phyloP scores from a whole-genome alignment of 2,329 filamentous ascomycete species.

The Alternaria hordeiaustralica region DNA sequence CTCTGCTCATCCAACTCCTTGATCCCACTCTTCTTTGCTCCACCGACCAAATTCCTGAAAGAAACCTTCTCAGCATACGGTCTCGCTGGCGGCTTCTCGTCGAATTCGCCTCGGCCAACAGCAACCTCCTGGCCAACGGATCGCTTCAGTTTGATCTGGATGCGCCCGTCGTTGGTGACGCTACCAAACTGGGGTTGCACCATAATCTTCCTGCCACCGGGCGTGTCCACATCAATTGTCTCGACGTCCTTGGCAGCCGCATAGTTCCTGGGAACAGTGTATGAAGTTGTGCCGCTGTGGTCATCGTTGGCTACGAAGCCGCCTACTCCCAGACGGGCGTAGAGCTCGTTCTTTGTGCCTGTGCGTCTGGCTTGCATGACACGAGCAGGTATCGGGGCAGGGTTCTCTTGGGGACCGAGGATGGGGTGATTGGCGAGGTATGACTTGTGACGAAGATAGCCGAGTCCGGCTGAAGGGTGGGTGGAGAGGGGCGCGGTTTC shows the following conservation, averaged over 20 bases:
- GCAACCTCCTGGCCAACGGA: conserved; percentile 27
- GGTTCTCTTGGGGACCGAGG: conserved; percentile 63
- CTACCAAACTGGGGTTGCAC: conserved; percentile 55
- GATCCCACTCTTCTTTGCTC: conserved; percentile 18
- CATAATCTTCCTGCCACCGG: conserved; percentile 61
- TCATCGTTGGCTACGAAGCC: conserved; percentile 53
- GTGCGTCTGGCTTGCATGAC: conserved; percentile 55
- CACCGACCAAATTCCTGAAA: conserved; percentile 12
- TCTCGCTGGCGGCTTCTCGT: conserved; percentile 32
- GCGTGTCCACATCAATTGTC: conserved; percentile 50
- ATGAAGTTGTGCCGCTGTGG: conserved; percentile 37
- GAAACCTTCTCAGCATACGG: conserved; percentile 12
- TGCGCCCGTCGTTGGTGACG: conserved; percentile 39
- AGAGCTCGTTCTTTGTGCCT: conserved; percentile 18
- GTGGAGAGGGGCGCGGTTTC: conserved; percentile 60
- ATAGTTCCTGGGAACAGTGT: neutral
- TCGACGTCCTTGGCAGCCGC: conserved; percentile 29
- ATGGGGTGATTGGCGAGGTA: conserved; percentile 65
- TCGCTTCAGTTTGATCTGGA: conserved; percentile 36
- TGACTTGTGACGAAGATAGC: conserved; percentile 64
- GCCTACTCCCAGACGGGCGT: conserved; percentile 52
- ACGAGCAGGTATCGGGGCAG: conserved; percentile 63
- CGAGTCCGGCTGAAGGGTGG: conserved; percentile 69
- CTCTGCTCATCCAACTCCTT: conserved; percentile 32
- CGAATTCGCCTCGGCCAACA: conserved; percentile 34